Base-by-base conservation (phyloP, 495 filamentous ascomycete species). In the Tuber microsphaerosporum region DNA sequence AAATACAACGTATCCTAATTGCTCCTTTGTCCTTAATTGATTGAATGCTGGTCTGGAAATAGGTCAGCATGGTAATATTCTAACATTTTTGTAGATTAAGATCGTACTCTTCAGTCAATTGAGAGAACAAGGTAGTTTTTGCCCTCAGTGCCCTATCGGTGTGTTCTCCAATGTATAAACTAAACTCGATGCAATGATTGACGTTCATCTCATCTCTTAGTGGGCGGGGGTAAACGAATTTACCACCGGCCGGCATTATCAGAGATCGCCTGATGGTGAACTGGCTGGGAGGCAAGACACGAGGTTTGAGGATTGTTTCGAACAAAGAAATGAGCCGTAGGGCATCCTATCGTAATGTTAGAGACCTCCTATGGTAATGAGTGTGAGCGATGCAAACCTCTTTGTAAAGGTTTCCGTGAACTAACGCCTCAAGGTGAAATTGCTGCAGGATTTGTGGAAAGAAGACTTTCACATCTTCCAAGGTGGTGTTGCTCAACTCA, bases 1-100 rank as follows among this genome's bases (percentile, higher is more conserved):
- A 85, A 92, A 97, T 1, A 99, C 95, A 69, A 98, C 91, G 81
- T 99, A 99, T 20, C 95, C 95, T 14, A 99, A 91, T 84, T 99
- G 95, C 83, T 99, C 95, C 83, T 97, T 97, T 68, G 95, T 97
- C 68, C 95, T 90, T 2, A 99, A 87, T 82, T 94, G 92, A 83
- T 99, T 92, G 83, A 98, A 99, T 39, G 90, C 91, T 26, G 94
- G 93, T 48, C 81, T 83, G 71, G 26, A 61, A 71, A 75, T 26
- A 39, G 12, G 45, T 78, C 82, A 80, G 75, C n/a, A 73, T 51
- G 71, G 41, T 45, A 22, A 31, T 31, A 7, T 20, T 20, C 20
- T 26, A 48, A 71, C 69, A 69, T 22, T 45, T 69, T 19, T 31
- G 41, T 34, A 39, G 69, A 7, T 69, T 69, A 71, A 43, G 78